These are phyloP conservation scores for Cladobotryum protrusum DNA, from an alignment of 2,329 filamentous ascomycete species.

Conservation along the genomic window DNA sequence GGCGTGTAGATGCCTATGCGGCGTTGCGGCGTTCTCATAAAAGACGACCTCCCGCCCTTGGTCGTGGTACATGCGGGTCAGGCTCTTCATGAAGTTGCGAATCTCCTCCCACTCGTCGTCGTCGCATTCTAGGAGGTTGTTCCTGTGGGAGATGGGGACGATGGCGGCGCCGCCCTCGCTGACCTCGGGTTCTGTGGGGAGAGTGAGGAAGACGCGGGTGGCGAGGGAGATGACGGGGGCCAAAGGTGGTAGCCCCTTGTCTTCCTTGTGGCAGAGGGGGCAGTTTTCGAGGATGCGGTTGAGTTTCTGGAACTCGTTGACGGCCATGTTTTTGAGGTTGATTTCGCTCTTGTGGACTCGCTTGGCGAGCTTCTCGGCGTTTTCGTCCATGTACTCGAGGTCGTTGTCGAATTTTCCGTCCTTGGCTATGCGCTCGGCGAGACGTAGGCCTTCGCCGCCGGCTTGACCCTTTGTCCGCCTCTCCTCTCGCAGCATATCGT, in stretches of 20 bases:
- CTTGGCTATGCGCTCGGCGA: slow-evolving; percentile 91
- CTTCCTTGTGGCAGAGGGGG: slow-evolving; percentile 88
- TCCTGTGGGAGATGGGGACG: slow-evolving; percentile 78
- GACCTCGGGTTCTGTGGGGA: slow-evolving; percentile 85
- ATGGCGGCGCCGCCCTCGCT: slow-evolving; percentile 79
- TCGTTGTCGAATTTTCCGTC: slow-evolving; percentile 87
- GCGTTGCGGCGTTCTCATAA: slow-evolving; percentile 90
- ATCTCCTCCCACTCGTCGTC: slow-evolving; percentile 99
- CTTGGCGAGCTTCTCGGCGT: slow-evolving; percentile 81
- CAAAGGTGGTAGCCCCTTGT: slow-evolving; percentile 63
- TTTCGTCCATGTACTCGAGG: slow-evolving; percentile 96
- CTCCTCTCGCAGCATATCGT: slow-evolving; percentile 96
- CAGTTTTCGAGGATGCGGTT: slow-evolving; percentile 81
- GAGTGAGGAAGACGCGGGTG: slow-evolving; percentile 79
- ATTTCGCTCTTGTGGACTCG: slow-evolving; percentile 82
- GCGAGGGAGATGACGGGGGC: slow-evolving; percentile 82
- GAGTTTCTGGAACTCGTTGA: slow-evolving; percentile 84
- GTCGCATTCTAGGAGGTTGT: slow-evolving; percentile 92
- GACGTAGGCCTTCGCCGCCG: slow-evolving; percentile 72
- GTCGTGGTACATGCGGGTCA: slow-evolving; percentile 90
- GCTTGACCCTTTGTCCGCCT: slow-evolving; percentile 71
- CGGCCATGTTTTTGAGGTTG: slow-evolving; percentile 80
- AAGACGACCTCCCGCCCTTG: slow-evolving; percentile 90
- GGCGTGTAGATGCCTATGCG: slow-evolving; percentile 73
- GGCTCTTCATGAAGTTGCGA: slow-evolving; percentile 96